Conservation (phyloP, 192 early-diverging fungal species). For the Chytriomyces hyalinus region DNA sequence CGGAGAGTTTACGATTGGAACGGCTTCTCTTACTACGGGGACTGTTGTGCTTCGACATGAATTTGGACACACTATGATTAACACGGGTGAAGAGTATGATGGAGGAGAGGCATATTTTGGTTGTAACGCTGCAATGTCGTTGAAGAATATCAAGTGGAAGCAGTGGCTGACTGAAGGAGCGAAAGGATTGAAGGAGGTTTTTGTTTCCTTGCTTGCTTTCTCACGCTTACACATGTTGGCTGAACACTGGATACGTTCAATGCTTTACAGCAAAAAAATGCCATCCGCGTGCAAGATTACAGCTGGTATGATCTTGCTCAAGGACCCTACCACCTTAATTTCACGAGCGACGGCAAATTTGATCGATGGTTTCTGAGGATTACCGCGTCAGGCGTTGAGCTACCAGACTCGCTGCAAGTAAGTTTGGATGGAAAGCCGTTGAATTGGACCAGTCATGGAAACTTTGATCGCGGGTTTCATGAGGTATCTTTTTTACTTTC, state of each 20-base stretch:
- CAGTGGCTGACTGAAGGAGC: conserved; percentile 59
- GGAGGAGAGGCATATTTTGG: conserved; percentile 57
- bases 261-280: conserved; percentile 9
- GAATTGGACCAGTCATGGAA: conserved; percentile 54
- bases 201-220: conserved; percentile 29
- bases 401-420: conserved; percentile 48
- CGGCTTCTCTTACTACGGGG: conserved; percentile 55
- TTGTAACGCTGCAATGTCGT: conserved; percentile 49
- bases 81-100: conserved; percentile 54
- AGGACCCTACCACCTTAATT: conserved; percentile 57
- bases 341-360: conserved; percentile 56
- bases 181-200: conserved; percentile 49
- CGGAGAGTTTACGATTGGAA: conserved; percentile 68
- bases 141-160: conserved; percentile 61
- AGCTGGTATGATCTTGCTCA: conserved; percentile 67
- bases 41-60: conserved; percentile 68
- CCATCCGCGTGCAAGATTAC: conserved; percentile 16
- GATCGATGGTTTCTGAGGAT: conserved; percentile 61
- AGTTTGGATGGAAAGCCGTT: conserved; percentile 59
- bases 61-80: conserved; percentile 51
- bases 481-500: conserved; percentile 7
- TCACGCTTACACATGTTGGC: neutral
- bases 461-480: conserved; percentile 57
- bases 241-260: neutral
- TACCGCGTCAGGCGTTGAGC: conserved; percentile 62